These are phyloP conservation scores for Jamesozyma piceae DNA, from an alignment of 805 yeast species.

Conservation along the genomic window DNA sequence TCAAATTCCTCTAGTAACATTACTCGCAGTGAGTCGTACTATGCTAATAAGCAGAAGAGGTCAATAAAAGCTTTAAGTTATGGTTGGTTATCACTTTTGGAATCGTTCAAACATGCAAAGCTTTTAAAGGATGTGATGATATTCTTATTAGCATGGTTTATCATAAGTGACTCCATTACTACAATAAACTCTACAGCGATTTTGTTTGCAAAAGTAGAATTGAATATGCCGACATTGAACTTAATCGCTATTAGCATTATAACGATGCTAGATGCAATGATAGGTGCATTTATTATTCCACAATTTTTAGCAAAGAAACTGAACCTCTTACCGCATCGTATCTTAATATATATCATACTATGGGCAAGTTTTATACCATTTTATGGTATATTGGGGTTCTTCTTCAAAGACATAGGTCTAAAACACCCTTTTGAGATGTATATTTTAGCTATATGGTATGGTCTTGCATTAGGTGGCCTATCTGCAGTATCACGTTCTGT, in stretches of 20 bases:
- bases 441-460: slow-evolving; percentile 63
- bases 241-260: slow-evolving; percentile 57
- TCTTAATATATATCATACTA: slow-evolving; percentile 43
- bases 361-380: slow-evolving; percentile 62
- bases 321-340: slow-evolving; percentile 37
- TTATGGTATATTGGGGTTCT: slow-evolving; percentile 63
- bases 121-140: slow-evolving; percentile 55
- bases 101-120: slow-evolving; percentile 51
- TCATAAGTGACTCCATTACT: slow-evolving; percentile 64
- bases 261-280: slow-evolving; percentile 57
- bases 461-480: slow-evolving; percentile 64
- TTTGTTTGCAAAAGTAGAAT: slow-evolving; percentile 60
- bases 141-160: slow-evolving; percentile 66
- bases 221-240: slow-evolving; percentile 58
- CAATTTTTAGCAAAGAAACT: slow-evolving; percentile 31
- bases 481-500: slow-evolving; percentile 61
- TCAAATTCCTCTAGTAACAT: not conserved
- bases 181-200: slow-evolving; percentile 76
- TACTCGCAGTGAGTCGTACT: not conserved
- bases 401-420: slow-evolving; percentile 45
- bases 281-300: slow-evolving; percentile 56
- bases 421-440: slow-evolving; percentile 61
- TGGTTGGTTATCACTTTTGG: slow-evolving; percentile 54
- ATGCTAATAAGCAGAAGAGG: not conserved
- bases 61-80: slow-evolving; percentile 27